Percentiles rank a stretch among this genome's conserved stretches.
Conservation (phyloP, 495 filamentous ascomycete species). For the Daldinia loculata region DNA sequence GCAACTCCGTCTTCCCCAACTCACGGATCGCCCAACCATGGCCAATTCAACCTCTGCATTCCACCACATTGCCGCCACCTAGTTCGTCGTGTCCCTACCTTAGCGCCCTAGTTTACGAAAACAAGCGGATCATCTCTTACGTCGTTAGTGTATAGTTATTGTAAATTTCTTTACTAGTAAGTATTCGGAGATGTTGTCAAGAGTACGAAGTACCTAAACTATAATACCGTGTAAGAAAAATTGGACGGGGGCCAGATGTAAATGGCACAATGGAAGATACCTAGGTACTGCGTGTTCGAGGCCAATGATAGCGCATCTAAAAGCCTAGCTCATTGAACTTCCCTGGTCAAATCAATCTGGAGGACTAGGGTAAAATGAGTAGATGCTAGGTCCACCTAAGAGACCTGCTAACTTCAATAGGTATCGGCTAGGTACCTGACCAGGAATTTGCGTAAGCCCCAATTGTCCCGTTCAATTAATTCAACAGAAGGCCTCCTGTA, state of each 20-base stretch:
- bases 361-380: conserved; percentile 26
- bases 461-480: conserved; percentile 5
- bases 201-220: too few relatives aligned
- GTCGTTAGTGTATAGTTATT: neutral
- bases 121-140: conserved; percentile 12
- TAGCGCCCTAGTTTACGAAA: conserved; percentile 35
- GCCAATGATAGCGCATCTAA: conserved; percentile 1
- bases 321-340: conserved; percentile 28
- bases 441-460: conserved; percentile 21
- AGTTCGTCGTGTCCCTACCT: conserved; percentile 39
- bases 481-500: conserved; percentile 8
- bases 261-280: neutral
- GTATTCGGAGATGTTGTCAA: neutral
- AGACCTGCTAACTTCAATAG: conserved; percentile 24
- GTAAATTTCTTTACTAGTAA: neutral
- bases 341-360: conserved; percentile 30
- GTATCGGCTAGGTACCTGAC: conserved; percentile 33
- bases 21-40: conserved; percentile 35
- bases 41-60: conserved; percentile 33
- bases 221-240: conserved; percentile 8
- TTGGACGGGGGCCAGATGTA: conserved; percentile 6
- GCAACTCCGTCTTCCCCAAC: conserved; percentile 41
- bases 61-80: conserved; percentile 39
- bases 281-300: neutral
- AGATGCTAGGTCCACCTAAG: conserved; percentile 14